These are phyloP conservation scores for Sarocladium oryzae DNA, from an alignment of 2,329 filamentous ascomycete genomes.

Conservation along the genomic window DNA sequence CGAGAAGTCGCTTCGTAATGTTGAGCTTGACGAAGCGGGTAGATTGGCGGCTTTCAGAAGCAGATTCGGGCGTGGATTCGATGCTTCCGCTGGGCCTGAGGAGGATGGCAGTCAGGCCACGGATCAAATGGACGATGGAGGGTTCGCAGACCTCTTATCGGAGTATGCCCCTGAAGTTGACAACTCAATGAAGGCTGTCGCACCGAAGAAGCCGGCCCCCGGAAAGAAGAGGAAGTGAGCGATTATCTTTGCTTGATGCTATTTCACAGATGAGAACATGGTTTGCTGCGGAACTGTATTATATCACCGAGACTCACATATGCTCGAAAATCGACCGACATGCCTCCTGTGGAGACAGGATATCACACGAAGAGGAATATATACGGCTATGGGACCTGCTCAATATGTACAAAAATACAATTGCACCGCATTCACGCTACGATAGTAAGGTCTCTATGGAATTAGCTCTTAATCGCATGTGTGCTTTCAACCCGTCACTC, in stretches of 20 bases:
- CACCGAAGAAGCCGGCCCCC: constrained; percentile 33
- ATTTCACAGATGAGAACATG: not conserved
- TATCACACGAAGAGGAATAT: constrained; percentile 10
- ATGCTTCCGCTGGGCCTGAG: constrained; percentile 42
- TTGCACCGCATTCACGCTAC: constrained; percentile 1
- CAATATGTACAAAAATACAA: constrained; percentile 27
- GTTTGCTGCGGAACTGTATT: constrained; percentile 11
- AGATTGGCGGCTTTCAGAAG: constrained; percentile 78
- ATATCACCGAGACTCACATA: constrained; percentile 10
- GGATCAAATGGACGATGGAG: constrained; percentile 18
- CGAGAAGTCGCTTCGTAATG: constrained; percentile 71
- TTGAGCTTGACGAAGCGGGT: constrained; percentile 94
- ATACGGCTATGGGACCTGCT: constrained; percentile 17
- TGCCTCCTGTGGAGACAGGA: no score
- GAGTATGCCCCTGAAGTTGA: constrained; percentile 38
- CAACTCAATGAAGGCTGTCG: constrained; percentile 26
- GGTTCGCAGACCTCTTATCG: constrained; percentile 45
- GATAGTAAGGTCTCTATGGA: constrained; percentile 3
- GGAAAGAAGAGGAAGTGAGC: constrained; percentile 40
- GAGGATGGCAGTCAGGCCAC: constrained; percentile 23
- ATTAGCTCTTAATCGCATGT: not conserved
- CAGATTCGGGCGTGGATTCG: constrained; percentile 79
- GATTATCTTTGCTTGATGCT: not conserved
- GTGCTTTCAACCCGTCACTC: constrained; percentile 2
- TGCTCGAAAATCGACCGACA: not conserved